Evolutionary conservation across 257 asterid genomes (phyloP), one percentile per base, ranked within the genome.

Genomic region (Petunia secreta): DNA sequence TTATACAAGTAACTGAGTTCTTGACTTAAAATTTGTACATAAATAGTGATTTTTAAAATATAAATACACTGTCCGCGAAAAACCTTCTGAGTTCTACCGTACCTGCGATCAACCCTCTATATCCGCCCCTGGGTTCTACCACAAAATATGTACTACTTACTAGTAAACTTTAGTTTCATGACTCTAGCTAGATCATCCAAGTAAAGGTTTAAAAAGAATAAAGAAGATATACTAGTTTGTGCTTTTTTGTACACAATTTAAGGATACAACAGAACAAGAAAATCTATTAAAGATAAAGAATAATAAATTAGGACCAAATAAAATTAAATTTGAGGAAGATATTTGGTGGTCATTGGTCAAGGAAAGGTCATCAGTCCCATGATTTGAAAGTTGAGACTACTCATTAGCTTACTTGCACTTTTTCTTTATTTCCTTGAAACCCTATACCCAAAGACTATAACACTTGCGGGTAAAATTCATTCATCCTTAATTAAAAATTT

Each of bases 361-460:
- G 73, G 37, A 41, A 37, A 54, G 68, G 73, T 10, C 63, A 4
- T 11, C 80, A 68, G 66, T 62, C 75, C 16, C 39, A 63, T 46
- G 80, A 71, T 48, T 71, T 71, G 77, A 48, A 71, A 52, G 44
- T 37, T 48, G 48, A 52, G 25, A 75, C 64, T 48, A 77, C 36
- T 69, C 69, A 79, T 62, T 63, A 40, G 59, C 66, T 75, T 36
- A 40, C 38, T n/a, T 6, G 80, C 40, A 50, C 68, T 25, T 75
- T 81, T 1, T 14, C 44, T 34, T 9, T 36, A 0, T 16, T 8
- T 1, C 1, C n/a, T 71, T 25, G 44, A 71, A 0, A 34, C 11
- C 34, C 4, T 25, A 25, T 25, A 25, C 25, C 25, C 25, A 25
- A 25, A 25, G 25, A 0, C 25, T 25, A 25, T 25, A 25, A 25